Evolutionary conservation across 306 rosid species (phyloP).

Genomic region (Betula pendula): DNA sequence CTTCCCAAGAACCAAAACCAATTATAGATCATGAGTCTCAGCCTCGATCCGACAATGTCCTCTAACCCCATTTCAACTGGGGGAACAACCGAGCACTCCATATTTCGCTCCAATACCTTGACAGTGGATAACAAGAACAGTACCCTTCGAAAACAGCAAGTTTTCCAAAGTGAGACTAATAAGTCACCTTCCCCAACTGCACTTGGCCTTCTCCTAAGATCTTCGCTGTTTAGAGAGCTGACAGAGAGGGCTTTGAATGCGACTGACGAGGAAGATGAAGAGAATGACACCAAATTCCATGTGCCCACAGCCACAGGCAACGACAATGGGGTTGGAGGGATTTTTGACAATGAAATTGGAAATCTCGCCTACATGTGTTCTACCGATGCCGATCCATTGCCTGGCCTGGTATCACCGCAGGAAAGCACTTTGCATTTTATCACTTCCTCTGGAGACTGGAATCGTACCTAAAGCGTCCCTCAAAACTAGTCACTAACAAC

Average conservation of each 20-base stretch:
- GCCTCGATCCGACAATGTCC: conserved; percentile 12
- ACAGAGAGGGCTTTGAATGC: conserved; percentile 54
- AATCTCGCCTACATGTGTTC: conserved; percentile 22
- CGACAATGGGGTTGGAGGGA: conserved; percentile 32
- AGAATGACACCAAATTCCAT: conserved; percentile 33
- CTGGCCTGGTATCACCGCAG: conserved; percentile 46
- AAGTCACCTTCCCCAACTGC: conserved; percentile 65
- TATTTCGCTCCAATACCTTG: conserved; percentile 34
- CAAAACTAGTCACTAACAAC: conserved; percentile 39
- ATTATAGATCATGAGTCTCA: conserved; percentile 21
- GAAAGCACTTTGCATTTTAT: conserved; percentile 39
- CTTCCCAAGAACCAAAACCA: conserved; percentile 41
- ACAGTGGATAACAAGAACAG: conserved; percentile 30
- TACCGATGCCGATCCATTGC: conserved; percentile 31
- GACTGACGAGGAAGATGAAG: conserved; percentile 33
- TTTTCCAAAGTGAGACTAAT: conserved; percentile 31
- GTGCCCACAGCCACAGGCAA: conserved; percentile 15
- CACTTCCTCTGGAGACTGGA: conserved; percentile 35
- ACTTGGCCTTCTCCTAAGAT: conserved; percentile 73
- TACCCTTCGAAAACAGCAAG: conserved; percentile 15
- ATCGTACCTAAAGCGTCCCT: conserved; percentile 36
- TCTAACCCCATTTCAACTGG: conserved; percentile 29
- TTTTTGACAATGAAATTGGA: conserved; percentile 27
- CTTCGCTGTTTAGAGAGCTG: conserved; percentile 67
- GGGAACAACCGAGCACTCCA: conserved; percentile 20